Conservation (phyloP, 208 protist species). For the Spongospora subterranea region DNA sequence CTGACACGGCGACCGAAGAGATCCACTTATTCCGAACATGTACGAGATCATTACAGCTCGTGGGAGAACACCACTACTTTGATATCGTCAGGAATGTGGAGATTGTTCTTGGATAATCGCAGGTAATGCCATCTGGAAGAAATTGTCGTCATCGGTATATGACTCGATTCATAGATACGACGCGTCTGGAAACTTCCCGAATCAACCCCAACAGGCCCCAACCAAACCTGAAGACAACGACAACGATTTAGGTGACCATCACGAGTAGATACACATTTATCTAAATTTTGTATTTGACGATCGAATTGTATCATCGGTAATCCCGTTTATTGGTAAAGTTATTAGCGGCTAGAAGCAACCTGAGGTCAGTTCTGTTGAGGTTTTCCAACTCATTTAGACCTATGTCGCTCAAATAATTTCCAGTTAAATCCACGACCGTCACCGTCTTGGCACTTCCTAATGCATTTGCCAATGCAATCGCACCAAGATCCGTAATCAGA, state of each 20-base stretch:
- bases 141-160: background rate
- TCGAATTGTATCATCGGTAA: too few species aligned
- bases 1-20: background rate
- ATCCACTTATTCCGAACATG: conserved; percentile 45
- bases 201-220: background rate
- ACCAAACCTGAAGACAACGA: background rate
- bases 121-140: background rate
- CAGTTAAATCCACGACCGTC: too few species aligned
- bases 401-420: too few species aligned
- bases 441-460: too few species aligned
- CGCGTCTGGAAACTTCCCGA: conserved; percentile 13
- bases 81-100: conserved; percentile 52
- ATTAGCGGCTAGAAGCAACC: too few species aligned
- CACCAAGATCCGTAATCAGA: too few species aligned
- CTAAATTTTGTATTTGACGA: too few species aligned
- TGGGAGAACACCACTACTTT: conserved; percentile 49
- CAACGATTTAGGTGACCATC: background rate
- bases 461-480: too few species aligned
- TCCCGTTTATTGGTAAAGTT: too few species aligned
- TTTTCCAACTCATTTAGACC: too few species aligned
- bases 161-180: background rate
- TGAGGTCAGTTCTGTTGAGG: too few species aligned
- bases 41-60: conserved; percentile 49
- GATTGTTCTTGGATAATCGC: conserved; percentile 48
- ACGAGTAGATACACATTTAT: background rate